These are phyloP conservation scores for Populus trichocarpa DNA, from an alignment of 441 rosid species.

Conservation along the genomic window DNA sequence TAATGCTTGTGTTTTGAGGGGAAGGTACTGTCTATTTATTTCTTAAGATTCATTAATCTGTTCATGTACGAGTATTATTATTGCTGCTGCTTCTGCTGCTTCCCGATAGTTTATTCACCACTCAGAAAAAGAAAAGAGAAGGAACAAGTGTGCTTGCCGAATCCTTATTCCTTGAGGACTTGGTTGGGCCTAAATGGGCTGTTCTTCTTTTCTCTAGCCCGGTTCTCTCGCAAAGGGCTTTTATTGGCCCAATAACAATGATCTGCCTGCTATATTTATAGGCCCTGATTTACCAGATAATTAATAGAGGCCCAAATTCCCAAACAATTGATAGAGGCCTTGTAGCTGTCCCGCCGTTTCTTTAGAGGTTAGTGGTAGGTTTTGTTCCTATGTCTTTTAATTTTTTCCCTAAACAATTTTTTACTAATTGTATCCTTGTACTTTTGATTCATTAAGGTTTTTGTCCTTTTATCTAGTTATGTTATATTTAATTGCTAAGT, in stretches of 20 bases:
- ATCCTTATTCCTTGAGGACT: no score
- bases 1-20: no score
- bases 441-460: neutral
- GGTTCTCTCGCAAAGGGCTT: neutral
- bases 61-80: no score
- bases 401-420: neutral
- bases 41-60: no score
- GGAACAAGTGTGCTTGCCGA: neutral
- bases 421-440: neutral
- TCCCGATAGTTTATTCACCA: neutral
- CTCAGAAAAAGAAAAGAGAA: neutral
- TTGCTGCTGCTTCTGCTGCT: no score
- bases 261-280: neutral
- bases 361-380: neutral
- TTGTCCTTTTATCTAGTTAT: neutral
- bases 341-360: neutral
- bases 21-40: no score
- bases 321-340: neutral
- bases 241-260: neutral
- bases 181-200: neutral
- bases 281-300: no score
- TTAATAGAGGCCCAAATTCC: neutral
- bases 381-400: no score
- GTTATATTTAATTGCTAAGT: neutral
- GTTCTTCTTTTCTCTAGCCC: neutral